Evolutionary conservation across 2,329 filamentous ascomycete species (phyloP).

Genomic region (Coniochaeta prunicola): DNA sequence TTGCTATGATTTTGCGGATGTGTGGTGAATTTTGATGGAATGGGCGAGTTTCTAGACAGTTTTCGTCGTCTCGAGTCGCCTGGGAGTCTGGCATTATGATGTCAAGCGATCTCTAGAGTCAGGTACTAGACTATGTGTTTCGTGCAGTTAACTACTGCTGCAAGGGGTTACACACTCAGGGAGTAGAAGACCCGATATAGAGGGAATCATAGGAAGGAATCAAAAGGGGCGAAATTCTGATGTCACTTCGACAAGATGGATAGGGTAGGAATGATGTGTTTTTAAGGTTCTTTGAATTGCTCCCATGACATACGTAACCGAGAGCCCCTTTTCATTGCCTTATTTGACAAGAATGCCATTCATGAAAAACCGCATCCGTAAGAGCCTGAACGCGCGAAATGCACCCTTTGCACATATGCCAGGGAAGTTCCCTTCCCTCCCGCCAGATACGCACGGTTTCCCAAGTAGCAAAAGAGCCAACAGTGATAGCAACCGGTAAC

Average conservation of each 20-base stretch:
- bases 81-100: too few species aligned
- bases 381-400: slow-evolving; percentile 35
- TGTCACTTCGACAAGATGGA: slow-evolving; percentile 4
- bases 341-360: slow-evolving; percentile 36
- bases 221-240: not conserved
- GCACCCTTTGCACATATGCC: slow-evolving; percentile 32
- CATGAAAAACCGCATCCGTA: slow-evolving; percentile 28
- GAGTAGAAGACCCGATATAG: too few species aligned
- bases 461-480: slow-evolving; percentile 7
- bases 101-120: too few species aligned
- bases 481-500: not conserved
- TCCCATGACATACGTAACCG: slow-evolving; percentile 11
- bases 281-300: slow-evolving; percentile 9
- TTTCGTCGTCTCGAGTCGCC: too few species aligned
- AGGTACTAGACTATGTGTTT: too few species aligned
- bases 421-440: slow-evolving; percentile 23
- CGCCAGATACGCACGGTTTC: slow-evolving; percentile 11
- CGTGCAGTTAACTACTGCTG: too few species aligned
- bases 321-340: slow-evolving; percentile 30
- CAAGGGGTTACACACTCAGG: too few species aligned
- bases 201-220: too few species aligned
- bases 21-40: not conserved
- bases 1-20: too few species aligned
- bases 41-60: too few species aligned
- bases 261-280: not conserved